phyloP scores from a whole-genome alignment of 495 filamentous ascomycete genomes.

The Lophiostoma macrostomum region DNA sequence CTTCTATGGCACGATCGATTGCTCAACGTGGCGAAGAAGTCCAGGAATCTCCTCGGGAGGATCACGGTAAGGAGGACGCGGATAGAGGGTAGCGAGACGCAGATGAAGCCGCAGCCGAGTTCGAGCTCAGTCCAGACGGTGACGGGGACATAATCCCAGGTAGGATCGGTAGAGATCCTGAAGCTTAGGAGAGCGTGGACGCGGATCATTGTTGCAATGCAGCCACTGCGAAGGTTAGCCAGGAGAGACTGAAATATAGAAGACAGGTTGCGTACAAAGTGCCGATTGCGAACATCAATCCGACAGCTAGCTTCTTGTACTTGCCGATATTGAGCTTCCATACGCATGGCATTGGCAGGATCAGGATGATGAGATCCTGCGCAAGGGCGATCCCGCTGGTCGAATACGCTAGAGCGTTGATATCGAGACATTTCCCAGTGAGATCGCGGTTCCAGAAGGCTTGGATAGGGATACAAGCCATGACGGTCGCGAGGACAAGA shows the following conservation, averaged over 20 bases:
- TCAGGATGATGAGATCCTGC: conserved; percentile 12
- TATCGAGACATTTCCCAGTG: conserved; percentile 10
- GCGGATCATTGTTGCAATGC: conserved; percentile 16
- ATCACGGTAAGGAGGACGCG: conserved; percentile 1
- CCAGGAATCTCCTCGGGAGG: neutral
- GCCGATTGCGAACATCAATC: conserved; percentile 16
- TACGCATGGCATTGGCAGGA: conserved; percentile 5
- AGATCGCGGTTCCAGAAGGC: conserved; percentile 17
- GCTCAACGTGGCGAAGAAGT: too few species aligned
- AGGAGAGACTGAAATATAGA: neutral
- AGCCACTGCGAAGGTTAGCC: neutral
- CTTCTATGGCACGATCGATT: too few species aligned
- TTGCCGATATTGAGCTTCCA: conserved; percentile 9
- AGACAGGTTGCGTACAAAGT: conserved; percentile 7
- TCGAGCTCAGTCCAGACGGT: conserved; percentile 17
- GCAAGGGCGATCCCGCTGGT: conserved; percentile 5
- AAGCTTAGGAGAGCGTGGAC: conserved; percentile 12
- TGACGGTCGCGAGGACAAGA: conserved; percentile 4
- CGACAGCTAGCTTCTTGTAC: conserved; percentile 12
- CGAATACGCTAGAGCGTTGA: conserved; percentile 10
- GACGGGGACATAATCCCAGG: conserved; percentile 19
- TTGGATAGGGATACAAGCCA: conserved; percentile 6
- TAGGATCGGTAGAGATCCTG: conserved; percentile 14
- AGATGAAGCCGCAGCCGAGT: conserved; percentile 13
- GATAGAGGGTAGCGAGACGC: conserved; percentile 9